These are phyloP conservation scores for Mycena citricolor DNA, from an alignment of 1,284 basidiomycete species.

Conservation along the genomic window DNA sequence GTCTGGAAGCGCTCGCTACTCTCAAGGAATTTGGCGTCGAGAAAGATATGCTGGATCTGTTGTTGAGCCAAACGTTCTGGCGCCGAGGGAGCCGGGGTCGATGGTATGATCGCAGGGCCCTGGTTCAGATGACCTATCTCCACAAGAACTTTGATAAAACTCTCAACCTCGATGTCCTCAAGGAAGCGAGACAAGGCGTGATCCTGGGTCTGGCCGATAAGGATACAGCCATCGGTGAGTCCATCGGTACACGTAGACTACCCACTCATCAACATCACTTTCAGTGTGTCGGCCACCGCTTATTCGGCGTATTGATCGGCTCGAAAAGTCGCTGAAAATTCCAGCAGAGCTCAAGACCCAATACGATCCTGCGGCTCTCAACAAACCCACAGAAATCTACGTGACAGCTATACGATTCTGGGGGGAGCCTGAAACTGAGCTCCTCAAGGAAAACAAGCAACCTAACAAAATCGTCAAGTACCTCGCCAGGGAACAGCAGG, in stretches of 20 bases:
- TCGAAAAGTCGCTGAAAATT: conserved; percentile 77
- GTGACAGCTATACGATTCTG: conserved; percentile 16
- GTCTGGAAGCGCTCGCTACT: conserved; percentile 60
- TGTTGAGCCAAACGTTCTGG: conserved; percentile 85
- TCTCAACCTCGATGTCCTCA: conserved; percentile 30
- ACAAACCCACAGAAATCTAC: conserved; percentile 10
- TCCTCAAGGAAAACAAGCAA: conserved; percentile 20
- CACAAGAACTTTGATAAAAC: conserved; percentile 32
- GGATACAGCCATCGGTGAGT: conserved; percentile 75
- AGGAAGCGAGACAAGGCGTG: conserved; percentile 67
- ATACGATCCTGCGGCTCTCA: conserved; percentile 18
- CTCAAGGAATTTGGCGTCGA: conserved; percentile 74
- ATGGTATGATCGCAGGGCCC: conserved; percentile 89
- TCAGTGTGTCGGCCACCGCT: conserved; percentile 82
- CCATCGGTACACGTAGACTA: too few species aligned
- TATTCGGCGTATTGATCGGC: conserved; percentile 64
- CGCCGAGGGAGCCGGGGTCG: conserved; percentile 78
- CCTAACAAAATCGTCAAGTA: conserved; percentile 6
- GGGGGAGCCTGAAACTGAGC: conserved; percentile 13
- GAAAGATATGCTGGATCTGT: conserved; percentile 61
- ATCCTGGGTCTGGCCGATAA: conserved; percentile 76
- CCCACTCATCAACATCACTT: too few species aligned
- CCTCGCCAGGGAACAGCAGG: not conserved
- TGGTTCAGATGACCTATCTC: conserved; percentile 73
- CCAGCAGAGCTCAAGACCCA: conserved; percentile 31